Percentiles rank a stretch among this genome's conserved stretches.
phyloP scores from a whole-genome alignment of 306 rosid species.

The Biancaea sappan region DNA sequence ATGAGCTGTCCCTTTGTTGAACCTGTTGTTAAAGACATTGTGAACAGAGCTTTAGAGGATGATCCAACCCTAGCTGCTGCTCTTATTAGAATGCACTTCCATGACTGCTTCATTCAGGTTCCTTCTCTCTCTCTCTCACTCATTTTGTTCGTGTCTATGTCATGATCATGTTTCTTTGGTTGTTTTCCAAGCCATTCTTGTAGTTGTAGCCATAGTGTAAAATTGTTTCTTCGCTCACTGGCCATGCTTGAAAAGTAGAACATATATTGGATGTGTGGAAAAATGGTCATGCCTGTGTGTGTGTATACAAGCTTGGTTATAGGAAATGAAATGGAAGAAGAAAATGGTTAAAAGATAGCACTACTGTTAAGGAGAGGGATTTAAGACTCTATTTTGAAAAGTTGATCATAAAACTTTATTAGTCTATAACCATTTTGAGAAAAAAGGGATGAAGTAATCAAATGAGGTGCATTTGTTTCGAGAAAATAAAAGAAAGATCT shows the following conservation, averaged over 20 bases:
- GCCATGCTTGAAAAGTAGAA: neutral
- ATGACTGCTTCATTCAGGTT: slow-evolving; percentile 83
- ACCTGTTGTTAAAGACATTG: slow-evolving; percentile 55
- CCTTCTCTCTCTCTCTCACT: slow-evolving; percentile 13
- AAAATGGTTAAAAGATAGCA: neutral
- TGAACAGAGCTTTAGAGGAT: slow-evolving; percentile 56
- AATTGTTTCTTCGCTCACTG: neutral
- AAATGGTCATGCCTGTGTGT: neutral
- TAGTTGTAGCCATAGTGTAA: neutral
- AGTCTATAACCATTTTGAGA: neutral
- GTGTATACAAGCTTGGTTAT: too few relatives aligned
- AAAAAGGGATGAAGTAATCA: neutral
- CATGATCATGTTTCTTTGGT: too few relatives aligned
- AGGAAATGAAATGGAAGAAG: neutral
- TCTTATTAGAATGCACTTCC: slow-evolving; percentile 86
- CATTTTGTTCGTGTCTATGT: too few relatives aligned
- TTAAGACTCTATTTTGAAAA: neutral
- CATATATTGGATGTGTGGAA: neutral
- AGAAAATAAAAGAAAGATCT: neutral
- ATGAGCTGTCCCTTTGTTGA: slow-evolving; percentile 71
- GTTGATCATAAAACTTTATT: neutral
- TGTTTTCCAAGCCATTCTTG: neutral
- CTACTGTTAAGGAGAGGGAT: neutral
- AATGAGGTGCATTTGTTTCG: neutral
- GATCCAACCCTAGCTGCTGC: slow-evolving; percentile 76